These are phyloP conservation scores for Aspergillus sparsus DNA, from an alignment of 495 filamentous ascomycete genomes.

Conservation along the genomic window DNA sequence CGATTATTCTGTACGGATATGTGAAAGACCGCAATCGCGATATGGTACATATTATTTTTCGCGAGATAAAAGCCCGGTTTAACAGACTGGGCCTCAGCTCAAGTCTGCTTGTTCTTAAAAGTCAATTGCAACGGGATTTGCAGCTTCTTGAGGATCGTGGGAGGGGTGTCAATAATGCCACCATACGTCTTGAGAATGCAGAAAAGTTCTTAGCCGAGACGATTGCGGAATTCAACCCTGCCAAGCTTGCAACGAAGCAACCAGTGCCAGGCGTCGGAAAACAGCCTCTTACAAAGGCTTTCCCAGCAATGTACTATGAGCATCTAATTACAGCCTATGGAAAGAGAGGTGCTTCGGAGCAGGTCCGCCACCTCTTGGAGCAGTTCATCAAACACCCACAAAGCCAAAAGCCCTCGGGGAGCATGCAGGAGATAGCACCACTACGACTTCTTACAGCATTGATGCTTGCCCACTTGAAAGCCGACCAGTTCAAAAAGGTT, in stretches of 20 bases:
- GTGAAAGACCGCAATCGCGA: constrained; percentile 48
- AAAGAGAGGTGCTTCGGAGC: constrained; percentile 52
- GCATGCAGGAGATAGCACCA: constrained; percentile 41
- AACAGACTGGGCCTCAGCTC: constrained; percentile 43
- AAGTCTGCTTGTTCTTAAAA: constrained; percentile 49
- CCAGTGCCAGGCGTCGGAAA: constrained; percentile 19
- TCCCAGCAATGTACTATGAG: constrained; percentile 52
- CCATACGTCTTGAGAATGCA: constrained; percentile 33
- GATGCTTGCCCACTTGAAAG: constrained; percentile 62
- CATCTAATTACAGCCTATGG: constrained; percentile 66
- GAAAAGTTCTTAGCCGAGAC: constrained; percentile 40
- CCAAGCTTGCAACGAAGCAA: constrained; percentile 29
- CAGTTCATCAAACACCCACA: constrained; percentile 43
- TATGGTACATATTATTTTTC: constrained; percentile 55
- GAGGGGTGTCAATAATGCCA: constrained; percentile 2
- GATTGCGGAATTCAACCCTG: constrained; percentile 32
- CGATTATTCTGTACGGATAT: constrained; percentile 71
- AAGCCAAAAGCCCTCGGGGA: constrained; percentile 28
- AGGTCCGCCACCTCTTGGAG: constrained; percentile 58
- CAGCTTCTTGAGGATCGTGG: constrained; percentile 18
- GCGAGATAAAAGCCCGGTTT: constrained; percentile 54
- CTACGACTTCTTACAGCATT: constrained; percentile 61
- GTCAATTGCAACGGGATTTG: constrained; percentile 38
- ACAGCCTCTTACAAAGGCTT: constrained; percentile 34
- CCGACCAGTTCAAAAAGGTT: constrained; percentile 58